phyloP scores from a whole-genome alignment of 345 rosid species.

The Linum usitatissimum region DNA sequence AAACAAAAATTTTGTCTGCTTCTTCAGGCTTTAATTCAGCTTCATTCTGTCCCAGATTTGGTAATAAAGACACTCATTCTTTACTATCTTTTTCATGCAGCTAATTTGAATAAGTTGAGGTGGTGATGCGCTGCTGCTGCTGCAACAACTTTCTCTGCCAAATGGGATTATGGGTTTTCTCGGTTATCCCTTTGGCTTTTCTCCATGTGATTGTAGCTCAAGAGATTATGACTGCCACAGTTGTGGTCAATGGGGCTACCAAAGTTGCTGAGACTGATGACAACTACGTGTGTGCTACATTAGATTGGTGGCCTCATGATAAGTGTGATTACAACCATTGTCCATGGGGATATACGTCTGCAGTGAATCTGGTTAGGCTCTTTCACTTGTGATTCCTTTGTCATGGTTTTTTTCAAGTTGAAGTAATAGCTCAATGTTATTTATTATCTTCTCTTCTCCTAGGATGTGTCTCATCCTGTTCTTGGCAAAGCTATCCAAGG shows the following conservation, averaged over 20 bases:
- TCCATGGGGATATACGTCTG: slow-evolving; percentile 89
- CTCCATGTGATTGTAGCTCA: slow-evolving; percentile 39
- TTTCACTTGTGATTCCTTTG: neutral
- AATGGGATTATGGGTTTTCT: slow-evolving; percentile 36
- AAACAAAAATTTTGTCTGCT: neutral
- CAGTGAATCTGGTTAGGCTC: slow-evolving; percentile 51
- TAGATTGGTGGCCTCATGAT: slow-evolving; percentile 99
- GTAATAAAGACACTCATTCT: neutral
- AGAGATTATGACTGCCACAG: slow-evolving; percentile 31
- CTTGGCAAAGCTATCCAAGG: slow-evolving; percentile 78
- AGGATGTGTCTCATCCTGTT: slow-evolving; percentile 75
- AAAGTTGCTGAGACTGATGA: slow-evolving; percentile 55
- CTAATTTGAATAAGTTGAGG: slow-evolving; percentile 14
- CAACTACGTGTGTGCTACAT: slow-evolving; percentile 75
- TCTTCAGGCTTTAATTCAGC: neutral
- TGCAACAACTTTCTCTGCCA: slow-evolving; percentile 1
- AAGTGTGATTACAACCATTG: slow-evolving; percentile 87
- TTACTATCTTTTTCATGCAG: slow-evolving; percentile 18
- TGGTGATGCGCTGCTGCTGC: slow-evolving; percentile 7
- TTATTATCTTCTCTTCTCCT: slow-evolving; percentile 16
- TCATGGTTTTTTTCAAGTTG: slow-evolving; percentile 3
- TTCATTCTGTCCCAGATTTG: neutral
- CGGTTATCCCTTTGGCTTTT: slow-evolving; percentile 30
- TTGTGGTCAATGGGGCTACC: slow-evolving; percentile 45
- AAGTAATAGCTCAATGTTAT: slow-evolving; percentile 1